These are phyloP conservation scores for Neurospora hispaniola DNA, from an alignment of 495 filamentous ascomycete genomes.

Conservation along the genomic window DNA sequence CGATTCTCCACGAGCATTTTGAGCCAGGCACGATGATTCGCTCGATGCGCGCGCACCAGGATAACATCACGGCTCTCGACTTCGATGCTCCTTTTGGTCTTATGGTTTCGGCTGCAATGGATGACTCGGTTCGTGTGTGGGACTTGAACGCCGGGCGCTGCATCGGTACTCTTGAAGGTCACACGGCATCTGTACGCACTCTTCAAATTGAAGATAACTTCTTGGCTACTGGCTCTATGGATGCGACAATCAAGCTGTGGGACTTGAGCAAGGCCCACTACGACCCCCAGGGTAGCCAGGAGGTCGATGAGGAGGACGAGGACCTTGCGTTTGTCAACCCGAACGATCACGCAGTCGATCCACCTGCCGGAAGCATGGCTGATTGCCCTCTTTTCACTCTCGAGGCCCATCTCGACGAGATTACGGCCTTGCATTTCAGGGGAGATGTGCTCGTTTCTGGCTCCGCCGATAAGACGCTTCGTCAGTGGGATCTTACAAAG, in stretches of 20 bases:
- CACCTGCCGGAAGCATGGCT: constrained; percentile 60
- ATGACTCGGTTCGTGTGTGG: constrained; percentile 97
- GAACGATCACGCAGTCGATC: constrained; percentile 49
- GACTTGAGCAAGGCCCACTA: constrained; percentile 60
- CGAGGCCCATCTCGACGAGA: constrained; percentile 83
- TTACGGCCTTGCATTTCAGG: constrained; percentile 85
- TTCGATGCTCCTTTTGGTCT: constrained; percentile 95
- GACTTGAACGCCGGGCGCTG: constrained; percentile 89
- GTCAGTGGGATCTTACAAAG: constrained; percentile 95
- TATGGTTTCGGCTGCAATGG: constrained; percentile 86
- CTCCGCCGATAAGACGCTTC: constrained; percentile 90
- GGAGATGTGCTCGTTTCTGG: constrained; percentile 87
- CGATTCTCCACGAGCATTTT: constrained; percentile 92
- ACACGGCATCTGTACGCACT: constrained; percentile 86
- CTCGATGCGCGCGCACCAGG: constrained; percentile 78
- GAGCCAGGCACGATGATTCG: constrained; percentile 82
- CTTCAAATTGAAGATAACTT: constrained; percentile 95
- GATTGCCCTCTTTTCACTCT: constrained; percentile 84
- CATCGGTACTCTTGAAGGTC: constrained; percentile 81
- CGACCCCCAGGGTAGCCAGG: constrained; percentile 50
- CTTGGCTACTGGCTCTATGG: constrained; percentile 88
- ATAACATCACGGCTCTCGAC: constrained; percentile 82
- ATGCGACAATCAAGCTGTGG: constrained; percentile 92
- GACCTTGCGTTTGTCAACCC: constrained; percentile 49
- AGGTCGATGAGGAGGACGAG: constrained; percentile 52